Percentiles rank a stretch among this genome's conserved stretches.
Conservation (phyloP, 495 filamentous ascomycete species). For the Talaromyces nanjingensis region DNA sequence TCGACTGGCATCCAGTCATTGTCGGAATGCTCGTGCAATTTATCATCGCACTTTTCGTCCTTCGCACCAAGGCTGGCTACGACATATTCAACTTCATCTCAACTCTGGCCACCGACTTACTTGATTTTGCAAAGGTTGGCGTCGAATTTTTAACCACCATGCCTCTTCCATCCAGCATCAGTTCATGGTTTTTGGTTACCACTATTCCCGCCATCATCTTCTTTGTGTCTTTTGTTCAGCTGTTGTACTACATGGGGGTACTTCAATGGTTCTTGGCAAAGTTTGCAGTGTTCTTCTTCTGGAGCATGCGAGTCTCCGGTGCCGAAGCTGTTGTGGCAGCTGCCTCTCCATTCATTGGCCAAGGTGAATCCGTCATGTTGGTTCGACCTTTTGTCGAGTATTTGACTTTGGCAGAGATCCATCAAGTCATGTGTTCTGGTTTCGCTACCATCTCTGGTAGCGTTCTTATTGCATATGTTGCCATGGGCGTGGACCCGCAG, state of each 20-base stretch:
- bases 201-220: slow-evolving; percentile 85
- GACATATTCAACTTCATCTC: slow-evolving; percentile 90
- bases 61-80: slow-evolving; percentile 65
- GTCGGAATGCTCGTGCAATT: slow-evolving; percentile 84
- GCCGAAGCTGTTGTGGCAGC: slow-evolving; percentile 88
- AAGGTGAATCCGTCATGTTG: slow-evolving; percentile 89
- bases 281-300: slow-evolving; percentile 87
- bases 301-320: slow-evolving; percentile 81
- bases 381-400: slow-evolving; percentile 80
- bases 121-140: slow-evolving; percentile 65
- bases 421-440: slow-evolving; percentile 84
- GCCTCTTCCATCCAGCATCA: slow-evolving; percentile 28
- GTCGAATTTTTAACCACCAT: slow-evolving; percentile 61
- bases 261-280: slow-evolving; percentile 85
- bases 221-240: slow-evolving; percentile 81
- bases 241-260: slow-evolving; percentile 68
- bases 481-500: slow-evolving; percentile 71
- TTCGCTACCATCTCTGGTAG: slow-evolving; percentile 62
- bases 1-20: slow-evolving; percentile 68
- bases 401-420: slow-evolving; percentile 76
- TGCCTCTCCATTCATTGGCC: slow-evolving; percentile 91
- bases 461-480: slow-evolving; percentile 75
- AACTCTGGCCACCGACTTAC: slow-evolving; percentile 55
- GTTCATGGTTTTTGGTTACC: slow-evolving; percentile 59
- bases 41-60: slow-evolving; percentile 78